Evolutionary conservation across 495 filamentous ascomycete genomes (phyloP), one percentile per base, ranked within the genome.

Genomic region (Daldinia childiae): DNA sequence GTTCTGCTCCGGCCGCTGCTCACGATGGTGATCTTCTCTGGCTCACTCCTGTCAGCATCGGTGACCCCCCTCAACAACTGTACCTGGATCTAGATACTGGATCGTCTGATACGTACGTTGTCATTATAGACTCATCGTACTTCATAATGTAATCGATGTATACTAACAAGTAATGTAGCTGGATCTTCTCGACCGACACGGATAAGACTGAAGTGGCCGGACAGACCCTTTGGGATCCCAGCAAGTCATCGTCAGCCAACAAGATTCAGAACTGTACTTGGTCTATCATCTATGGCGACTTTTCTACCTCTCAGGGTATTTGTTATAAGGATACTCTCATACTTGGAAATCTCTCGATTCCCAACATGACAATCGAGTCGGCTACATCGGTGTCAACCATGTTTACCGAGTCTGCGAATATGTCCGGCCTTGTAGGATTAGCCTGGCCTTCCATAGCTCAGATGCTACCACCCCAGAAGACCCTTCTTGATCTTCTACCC

Each of bases 61-160:
- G 92, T 24, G 90, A 87, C 1, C 91, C 92, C 26, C 82, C 84
- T 2, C 91, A 94, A 81, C 86, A 76, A 19, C 65, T 93, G 62
- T 85, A 76, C 30, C 76, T 94, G 27, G 88, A 92, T 69, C 86
- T 94, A 50, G 92, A 95, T 77, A 92, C 91, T 54, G 92, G 91
- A 1, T 92, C 90, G 17, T 82, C 89, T 26, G 92, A 93, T 82
- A 83, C 93, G 72, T 95, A 87, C 85, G 90, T 30, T n/a, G 6
- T 14, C 30, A 43, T 50, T 51, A 27, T 48, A 60, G 0, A 27
- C 56, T 41, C 1, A 11, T 63, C 41, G n/a, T 21, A 4, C 19
- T n/a, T 19, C 9, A 58, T 17, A 14, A 11, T 45, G 27, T 38
- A 30, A 5, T 24, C 15, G 4, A 1, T 14, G 1, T 55, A 43